phyloP scores from a whole-genome alignment of 352 stramenopile species.

The Globisporangium recalcitrans region DNA sequence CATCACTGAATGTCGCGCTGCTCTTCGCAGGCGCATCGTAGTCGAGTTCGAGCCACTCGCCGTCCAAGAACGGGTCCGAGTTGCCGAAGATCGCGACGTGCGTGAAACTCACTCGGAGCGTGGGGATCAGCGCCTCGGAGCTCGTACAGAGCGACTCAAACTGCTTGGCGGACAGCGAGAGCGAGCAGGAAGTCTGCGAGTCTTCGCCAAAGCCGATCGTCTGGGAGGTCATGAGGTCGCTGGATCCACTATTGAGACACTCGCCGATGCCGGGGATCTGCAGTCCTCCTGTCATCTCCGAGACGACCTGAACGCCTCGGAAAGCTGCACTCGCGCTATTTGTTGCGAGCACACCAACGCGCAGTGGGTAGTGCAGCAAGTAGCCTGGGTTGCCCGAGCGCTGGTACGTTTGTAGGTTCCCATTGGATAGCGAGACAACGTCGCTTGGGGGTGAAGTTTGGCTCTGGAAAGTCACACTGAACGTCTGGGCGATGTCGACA shows the following conservation, averaged over 20 bases:
- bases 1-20: conserved; percentile 17
- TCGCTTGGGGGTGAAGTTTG: conserved; percentile 4
- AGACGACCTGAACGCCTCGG: conserved; percentile 12
- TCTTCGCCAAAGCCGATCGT: conserved; percentile 36
- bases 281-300: conserved; percentile 31
- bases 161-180: conserved; percentile 22
- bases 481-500: conserved; percentile 23
- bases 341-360: conserved; percentile 23
- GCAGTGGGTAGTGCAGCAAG: conserved; percentile 26
- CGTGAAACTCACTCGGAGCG: conserved; percentile 34
- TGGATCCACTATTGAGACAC: conserved; percentile 13
- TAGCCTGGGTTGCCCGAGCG: conserved; percentile 43
- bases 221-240: background rate
- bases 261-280: conserved; percentile 25
- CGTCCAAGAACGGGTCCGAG: conserved; percentile 29
- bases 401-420: conserved; percentile 30
- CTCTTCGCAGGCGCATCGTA: conserved; percentile 28
- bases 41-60: conserved; percentile 36
- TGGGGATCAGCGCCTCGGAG: conserved; percentile 12
- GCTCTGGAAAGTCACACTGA: conserved; percentile 32
- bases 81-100: conserved; percentile 40
- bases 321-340: conserved; percentile 2
- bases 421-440: conserved; percentile 24
- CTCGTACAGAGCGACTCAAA: conserved; percentile 29
- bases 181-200: conserved; percentile 25